Evolutionary conservation across 129 eudicot species (phyloP), one percentile per base, ranked within the genome.

Genomic region (Flaveria bidentis): DNA sequence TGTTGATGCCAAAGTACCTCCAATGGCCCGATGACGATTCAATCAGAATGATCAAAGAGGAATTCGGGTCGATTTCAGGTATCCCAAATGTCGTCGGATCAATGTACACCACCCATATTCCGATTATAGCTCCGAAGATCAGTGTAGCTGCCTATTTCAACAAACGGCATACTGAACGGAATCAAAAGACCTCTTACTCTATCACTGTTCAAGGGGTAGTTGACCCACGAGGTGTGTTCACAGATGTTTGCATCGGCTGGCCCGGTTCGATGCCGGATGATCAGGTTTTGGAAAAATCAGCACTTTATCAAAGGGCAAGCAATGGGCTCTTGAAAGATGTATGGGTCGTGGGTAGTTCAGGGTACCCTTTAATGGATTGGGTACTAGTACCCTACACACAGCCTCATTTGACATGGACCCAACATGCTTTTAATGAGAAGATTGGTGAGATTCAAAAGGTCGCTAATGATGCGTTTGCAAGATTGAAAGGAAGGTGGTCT

Each of bases 201-300:
- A 94, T 91, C 47, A 94, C 98, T 3, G 97, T 94, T 46, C 98
- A 94, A 64, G 98, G 98, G 0, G 98, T 94, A 7, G 97, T 91
- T 7, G 89, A 89, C 81, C 94, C 88, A 7, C 86, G 82, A 9
- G 99, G 99, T 41, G 88, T 89, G 36, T 94, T 94, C 57, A 82
- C 91, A 5, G 97, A 94, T 66, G 96, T 94, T 33, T 94, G 97
- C 75, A 94, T 94, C 15, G 99, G 99, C 0, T 94, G 95, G 88
- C 99, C 99, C 16, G 99, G 99, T 46, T 94, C 99, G 13, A 94
- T 91, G 99, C 96, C 93, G 2, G 97, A 94, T 79, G 99, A 94
- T 80, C 93, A 89, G 71, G 96, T 93, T 2, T 47, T 93, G 49
- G 98, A 93, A 71, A 93, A 93, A 66, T 93, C 98, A 1, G 96